These are phyloP conservation scores for Wickerhamomyces rabaulensis DNA, from an alignment of 805 yeast species.

Conservation along the genomic window DNA sequence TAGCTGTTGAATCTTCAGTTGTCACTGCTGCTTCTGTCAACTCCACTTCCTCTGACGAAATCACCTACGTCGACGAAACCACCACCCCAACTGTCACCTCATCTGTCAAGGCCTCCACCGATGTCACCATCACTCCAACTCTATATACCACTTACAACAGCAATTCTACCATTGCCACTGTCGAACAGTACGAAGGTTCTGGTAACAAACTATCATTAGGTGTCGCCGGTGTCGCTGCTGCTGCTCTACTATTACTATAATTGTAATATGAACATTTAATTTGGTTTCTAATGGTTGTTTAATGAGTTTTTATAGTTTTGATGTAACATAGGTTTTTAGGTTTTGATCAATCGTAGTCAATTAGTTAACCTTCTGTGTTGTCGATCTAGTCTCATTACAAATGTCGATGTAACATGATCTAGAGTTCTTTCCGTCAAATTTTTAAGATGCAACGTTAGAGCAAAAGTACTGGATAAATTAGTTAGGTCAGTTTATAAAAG, in stretches of 20 bases:
- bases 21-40: slow-evolving; percentile 28
- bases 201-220: slow-evolving; percentile 15
- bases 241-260: slow-evolving; percentile 20
- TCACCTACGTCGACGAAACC: slow-evolving; percentile 34
- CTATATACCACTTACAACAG: slow-evolving; percentile 28
- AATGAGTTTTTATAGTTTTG: not conserved
- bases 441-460: too few relatives aligned
- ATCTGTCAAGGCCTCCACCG: slow-evolving; percentile 41
- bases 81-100: slow-evolving; percentile 31
- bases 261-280: not conserved
- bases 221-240: slow-evolving; percentile 24
- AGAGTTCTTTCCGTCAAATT: too few relatives aligned
- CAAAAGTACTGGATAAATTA: too few relatives aligned
- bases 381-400: too few relatives aligned
- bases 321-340: not conserved
- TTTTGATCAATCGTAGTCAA: too few relatives aligned
- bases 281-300: not conserved
- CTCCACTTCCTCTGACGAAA: slow-evolving; percentile 33
- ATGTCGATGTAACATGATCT: too few relatives aligned
- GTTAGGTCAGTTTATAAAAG: too few relatives aligned
- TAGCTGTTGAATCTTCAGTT: slow-evolving; percentile 1
- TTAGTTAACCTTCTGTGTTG: too few relatives aligned
- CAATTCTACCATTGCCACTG: slow-evolving; percentile 9
- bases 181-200: slow-evolving; percentile 20
- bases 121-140: slow-evolving; percentile 32